Evolutionary conservation across 768 basidiomycete species (phyloP).

Genomic region (Tephrocybe sp.): DNA sequence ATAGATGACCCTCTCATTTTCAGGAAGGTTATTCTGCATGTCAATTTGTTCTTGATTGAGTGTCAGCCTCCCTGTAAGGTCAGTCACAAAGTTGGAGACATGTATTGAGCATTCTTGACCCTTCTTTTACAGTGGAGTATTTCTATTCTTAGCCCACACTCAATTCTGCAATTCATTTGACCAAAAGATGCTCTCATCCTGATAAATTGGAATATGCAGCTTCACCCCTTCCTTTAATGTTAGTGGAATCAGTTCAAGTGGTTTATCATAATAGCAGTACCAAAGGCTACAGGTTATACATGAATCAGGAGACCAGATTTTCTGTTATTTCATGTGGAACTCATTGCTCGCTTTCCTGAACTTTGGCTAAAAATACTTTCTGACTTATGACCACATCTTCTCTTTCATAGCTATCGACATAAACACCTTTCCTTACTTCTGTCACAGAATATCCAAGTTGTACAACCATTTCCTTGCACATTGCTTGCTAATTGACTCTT

Average conservation of each 20-base stretch:
- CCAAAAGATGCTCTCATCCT: background rate
- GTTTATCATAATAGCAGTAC: background rate
- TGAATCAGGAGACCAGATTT: no score
- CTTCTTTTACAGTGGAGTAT: conserved; percentile 10
- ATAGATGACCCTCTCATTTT: no score
- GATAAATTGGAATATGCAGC: conserved; percentile 1
- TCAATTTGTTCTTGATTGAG: conserved; percentile 6
- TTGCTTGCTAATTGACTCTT: background rate
- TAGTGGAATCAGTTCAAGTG: background rate
- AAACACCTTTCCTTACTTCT: conserved; percentile 22
- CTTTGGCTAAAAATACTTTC: conserved; percentile 10
- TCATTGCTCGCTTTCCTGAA: conserved; percentile 8
- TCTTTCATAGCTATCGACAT: conserved; percentile 28
- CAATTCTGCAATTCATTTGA: background rate
- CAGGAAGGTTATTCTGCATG: background rate
- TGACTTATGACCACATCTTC: conserved; percentile 28
- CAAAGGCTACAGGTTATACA: no score
- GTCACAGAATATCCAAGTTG: conserved; percentile 8
- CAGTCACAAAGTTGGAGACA: conserved; percentile 15
- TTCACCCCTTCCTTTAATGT: background rate
- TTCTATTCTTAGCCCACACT: conserved; percentile 5
- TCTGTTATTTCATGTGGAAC: background rate
- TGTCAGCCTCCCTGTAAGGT: conserved; percentile 9
- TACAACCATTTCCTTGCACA: conserved; percentile 7
- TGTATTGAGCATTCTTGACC: conserved; percentile 9